Base-by-base conservation (phyloP, 2,329 filamentous ascomycete genomes). In the Fusarium euwallaceae region DNA sequence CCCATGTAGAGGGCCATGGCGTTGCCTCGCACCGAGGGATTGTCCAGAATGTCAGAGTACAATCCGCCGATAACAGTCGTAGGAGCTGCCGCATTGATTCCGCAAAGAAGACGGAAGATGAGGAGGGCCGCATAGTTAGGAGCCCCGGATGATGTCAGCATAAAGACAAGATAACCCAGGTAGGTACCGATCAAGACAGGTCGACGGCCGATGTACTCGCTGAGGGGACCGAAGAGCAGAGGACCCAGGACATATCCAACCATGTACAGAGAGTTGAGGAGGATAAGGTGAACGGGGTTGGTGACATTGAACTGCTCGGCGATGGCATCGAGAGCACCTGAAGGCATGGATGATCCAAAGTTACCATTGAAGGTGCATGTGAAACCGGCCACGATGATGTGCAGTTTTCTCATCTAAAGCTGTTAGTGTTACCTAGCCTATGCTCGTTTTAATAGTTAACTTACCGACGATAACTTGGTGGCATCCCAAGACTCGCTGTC, bases 61-160 rank as follows among this genome's bases (percentile, higher is more conserved):
- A 83, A 72, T 1, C 81, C 81, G 3, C 79, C 78, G 17, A 83
- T 78, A 14, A 83, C 78, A 3, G 80, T 80, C 1, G 81, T 83
- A 8, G 81, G 81, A 8, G 81, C 81, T 0, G 81, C 81, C 10
- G 81, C 81, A 20, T 78, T 80, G 67, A 82, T 71, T 17, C 81
- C 81, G 16, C 79, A 77, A 14, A 83, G 69, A 1, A 83, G 69
- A 4, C 87, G 83, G 48, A 88, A 81, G 34, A 87, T 71, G 51
- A 88, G 81, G 11, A 88, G 76, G 0, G 82, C 84, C 36, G 80
- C 67, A 36, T 86, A 87, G 66, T 83, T 86, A 6, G 86, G 80
- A 1, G 85, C 81, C 2, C 81, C 85, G 14, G 85, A 85, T 51
- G 78, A 81, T 41, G 79, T 76, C 3, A 82, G 69, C 73, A 80